Conservation (phyloP, 768 basidiomycete genomes). For the Rubroboletus satanas region DNA sequence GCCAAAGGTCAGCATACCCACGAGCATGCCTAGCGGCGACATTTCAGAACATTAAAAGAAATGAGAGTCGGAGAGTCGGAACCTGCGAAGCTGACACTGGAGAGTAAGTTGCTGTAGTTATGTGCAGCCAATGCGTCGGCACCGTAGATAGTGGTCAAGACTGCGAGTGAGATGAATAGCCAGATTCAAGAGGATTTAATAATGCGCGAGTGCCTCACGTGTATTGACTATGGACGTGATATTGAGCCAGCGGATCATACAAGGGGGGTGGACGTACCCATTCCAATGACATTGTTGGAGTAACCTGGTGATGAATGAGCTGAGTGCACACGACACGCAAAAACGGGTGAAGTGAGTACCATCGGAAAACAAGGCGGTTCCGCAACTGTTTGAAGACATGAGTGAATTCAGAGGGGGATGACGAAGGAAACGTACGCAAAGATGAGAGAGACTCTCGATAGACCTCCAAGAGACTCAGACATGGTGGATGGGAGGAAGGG, state of each 20-base stretch:
- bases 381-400: conserved; percentile 49
- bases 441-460: conserved; percentile 70
- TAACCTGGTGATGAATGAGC: conserved; percentile 48
- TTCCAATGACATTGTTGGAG: conserved; percentile 76
- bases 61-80: conserved; percentile 63
- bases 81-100: conserved; percentile 76
- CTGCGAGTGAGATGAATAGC: conserved; percentile 32
- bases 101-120: conserved; percentile 61
- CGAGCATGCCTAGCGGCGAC: conserved; percentile 71
- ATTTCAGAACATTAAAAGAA: conserved; percentile 61
- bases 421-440: conserved; percentile 59
- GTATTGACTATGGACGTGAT: conserved; percentile 54
- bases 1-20: conserved; percentile 82
- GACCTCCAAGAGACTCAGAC: conserved; percentile 15
- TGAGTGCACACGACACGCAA: conserved; percentile 1
- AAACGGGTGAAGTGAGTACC: conserved; percentile 38
- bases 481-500: conserved; percentile 11
- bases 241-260: neutral
- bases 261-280: conserved; percentile 44
- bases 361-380: conserved; percentile 85
- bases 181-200: neutral
- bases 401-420: neutral
- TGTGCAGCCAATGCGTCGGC: conserved; percentile 43
- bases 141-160: conserved; percentile 71
- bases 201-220: conserved; percentile 36